Evolutionary conservation across 176 grass and related monocot species (phyloP).

Genomic region (Leersia perrieri): DNA sequence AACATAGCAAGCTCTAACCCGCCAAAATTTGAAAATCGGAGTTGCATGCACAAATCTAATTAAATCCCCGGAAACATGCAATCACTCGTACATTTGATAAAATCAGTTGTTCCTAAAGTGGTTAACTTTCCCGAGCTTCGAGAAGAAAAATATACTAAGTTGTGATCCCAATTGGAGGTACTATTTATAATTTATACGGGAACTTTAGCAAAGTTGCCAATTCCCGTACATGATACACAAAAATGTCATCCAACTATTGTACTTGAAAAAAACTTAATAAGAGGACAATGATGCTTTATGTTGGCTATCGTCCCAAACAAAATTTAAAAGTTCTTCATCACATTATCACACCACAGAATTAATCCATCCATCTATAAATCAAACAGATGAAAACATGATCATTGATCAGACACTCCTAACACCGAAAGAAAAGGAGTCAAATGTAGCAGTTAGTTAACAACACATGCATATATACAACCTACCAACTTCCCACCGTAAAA

Average conservation of each 20-base stretch:
- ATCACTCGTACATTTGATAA: conserved; percentile 31
- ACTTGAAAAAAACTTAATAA: background rate
- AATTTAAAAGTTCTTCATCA: background rate
- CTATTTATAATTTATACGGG: conserved; percentile 18
- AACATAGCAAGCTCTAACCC: conserved; percentile 29
- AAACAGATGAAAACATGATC: background rate
- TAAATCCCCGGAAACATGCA: conserved; percentile 41
- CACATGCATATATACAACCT: background rate
- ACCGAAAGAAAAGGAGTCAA: background rate
- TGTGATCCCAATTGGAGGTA: conserved; percentile 48
- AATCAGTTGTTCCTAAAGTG: conserved; percentile 35
- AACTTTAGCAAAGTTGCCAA: conserved; percentile 39
- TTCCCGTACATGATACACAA: conserved; percentile 22
- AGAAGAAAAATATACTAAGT: conserved; percentile 16
- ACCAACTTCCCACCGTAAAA: background rate
- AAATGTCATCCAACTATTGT: conserved; percentile 18
- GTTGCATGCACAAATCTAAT: conserved; percentile 34
- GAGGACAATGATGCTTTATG: background rate
- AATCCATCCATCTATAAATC: background rate
- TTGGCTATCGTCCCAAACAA: background rate
- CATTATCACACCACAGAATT: background rate
- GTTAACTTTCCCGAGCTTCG: conserved; percentile 41
- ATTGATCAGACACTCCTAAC: background rate
- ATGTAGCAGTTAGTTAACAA: background rate
- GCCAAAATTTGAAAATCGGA: conserved; percentile 55